Evolutionary conservation across 2,329 filamentous ascomycete genomes (phyloP), one percentile per base, ranked within the genome.

Genomic region (Fusarium ambrosium): DNA sequence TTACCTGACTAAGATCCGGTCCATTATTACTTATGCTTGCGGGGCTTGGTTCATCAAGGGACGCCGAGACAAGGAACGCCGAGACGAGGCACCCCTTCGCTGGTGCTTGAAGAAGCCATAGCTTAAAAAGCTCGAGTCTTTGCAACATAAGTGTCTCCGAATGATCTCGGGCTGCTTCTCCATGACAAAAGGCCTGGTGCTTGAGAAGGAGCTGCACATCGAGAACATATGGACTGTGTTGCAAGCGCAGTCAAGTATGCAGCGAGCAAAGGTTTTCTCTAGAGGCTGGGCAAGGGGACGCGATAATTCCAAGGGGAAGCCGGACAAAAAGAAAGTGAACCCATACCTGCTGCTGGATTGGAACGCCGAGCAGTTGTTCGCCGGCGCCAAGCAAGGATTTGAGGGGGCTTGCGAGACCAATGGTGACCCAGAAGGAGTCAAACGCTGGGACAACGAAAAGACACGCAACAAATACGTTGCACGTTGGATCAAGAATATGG

Each of bases 31-130:
- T 4, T 73, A 71, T 37, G 71, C 61, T 9, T 73, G 59, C 27
- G 64, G 55, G n/a, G 64, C 68, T 10, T 73, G 69, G 71, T 71
- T 69, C 32, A 59, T 66, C 24, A 53, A 8, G n/a, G 20, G 24
- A 20, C n/a, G 34, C 4, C 24, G 32, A 16, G 39, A 20, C 32
- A 32, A 32, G n/a, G 20, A n/a, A 20, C n/a, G 34, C 4, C 24
- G 32, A 16, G 39, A 20, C 24, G 61, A 45, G 8, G 36, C 13
- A 36, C 11, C 2, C 5, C 18, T 39, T 5, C 5, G n/a, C 4
- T 51, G 24, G 34, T 22, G 39, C 6, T 24, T 71, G 11, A 34
- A 5, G 18, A 8, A 69, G 13, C 7, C 11, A 13, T 41, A 45
- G 22, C 20, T 62, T 48, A 4, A 55, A 8, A 10, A 32, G 24